phyloP scores from a whole-genome alignment of 208 protist species.

The Strigomonas galati region DNA sequence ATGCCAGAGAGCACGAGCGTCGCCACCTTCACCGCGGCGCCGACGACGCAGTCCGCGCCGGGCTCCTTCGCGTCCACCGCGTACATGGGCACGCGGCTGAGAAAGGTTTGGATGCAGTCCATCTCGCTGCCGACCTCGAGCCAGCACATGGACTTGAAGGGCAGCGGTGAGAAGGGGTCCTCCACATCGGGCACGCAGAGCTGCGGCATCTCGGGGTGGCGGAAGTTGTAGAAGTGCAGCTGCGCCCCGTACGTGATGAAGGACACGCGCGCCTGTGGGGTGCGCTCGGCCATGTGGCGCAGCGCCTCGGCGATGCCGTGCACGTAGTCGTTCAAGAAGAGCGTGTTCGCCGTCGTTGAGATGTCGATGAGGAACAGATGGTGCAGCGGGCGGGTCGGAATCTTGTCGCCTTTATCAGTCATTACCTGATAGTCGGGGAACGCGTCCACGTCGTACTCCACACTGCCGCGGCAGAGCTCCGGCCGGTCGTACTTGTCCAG shows the following conservation, averaged over 20 bases:
- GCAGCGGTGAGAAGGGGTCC: constrained; percentile 89
- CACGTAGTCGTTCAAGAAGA: constrained; percentile 73
- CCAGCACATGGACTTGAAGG: constrained; percentile 88
- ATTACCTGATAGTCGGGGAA: constrained; percentile 71
- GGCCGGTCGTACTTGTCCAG: constrained; percentile 53
- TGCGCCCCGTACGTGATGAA: constrained; percentile 87
- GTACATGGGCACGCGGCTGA: constrained; percentile 42
- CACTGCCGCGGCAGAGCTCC: constrained; percentile 67
- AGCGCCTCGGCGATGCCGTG: constrained; percentile 57
- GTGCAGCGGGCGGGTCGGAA: constrained; percentile 65
- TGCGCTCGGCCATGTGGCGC: constrained; percentile 64
- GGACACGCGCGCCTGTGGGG: constrained; percentile 70
- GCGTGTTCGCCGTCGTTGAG: constrained; percentile 48
- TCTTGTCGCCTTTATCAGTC: constrained; percentile 42
- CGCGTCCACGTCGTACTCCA: constrained; percentile 88
- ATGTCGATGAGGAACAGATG: constrained; percentile 86
- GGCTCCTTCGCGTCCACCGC: constrained; percentile 48
- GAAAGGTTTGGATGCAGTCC: constrained; percentile 55
- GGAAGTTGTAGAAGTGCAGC: constrained; percentile 91
- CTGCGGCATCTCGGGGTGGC: constrained; percentile 70
- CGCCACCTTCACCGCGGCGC: constrained; percentile 76
- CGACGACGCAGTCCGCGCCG: constrained; percentile 43
- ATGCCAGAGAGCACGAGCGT: constrained; percentile 75
- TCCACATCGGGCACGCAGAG: constrained; percentile 80
- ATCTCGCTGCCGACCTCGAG: constrained; percentile 71